These are phyloP conservation scores for Themeda triandra DNA, from an alignment of 176 grass and related monocot species.

Conservation along the genomic window DNA sequence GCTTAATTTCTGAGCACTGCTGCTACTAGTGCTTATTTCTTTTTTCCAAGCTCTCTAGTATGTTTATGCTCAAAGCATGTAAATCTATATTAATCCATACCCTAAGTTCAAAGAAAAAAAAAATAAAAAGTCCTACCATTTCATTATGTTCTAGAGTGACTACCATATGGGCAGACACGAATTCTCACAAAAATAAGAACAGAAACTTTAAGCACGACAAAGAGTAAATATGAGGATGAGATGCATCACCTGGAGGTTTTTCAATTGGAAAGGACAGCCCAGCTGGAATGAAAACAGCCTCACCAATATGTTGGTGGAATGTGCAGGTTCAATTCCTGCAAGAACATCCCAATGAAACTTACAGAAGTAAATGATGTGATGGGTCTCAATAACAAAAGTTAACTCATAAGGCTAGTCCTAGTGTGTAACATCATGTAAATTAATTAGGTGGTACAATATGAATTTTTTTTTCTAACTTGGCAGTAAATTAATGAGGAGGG, in stretches of 20 bases:
- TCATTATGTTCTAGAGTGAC: neutral
- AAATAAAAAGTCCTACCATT: neutral
- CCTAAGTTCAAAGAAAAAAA: neutral
- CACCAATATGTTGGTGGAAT: conserved; percentile 78
- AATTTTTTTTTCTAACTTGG: neutral
- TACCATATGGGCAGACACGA: too few species aligned
- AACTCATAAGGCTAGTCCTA: neutral
- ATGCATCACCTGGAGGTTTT: conserved; percentile 71
- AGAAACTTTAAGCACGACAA: neutral
- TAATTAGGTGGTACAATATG: neutral
- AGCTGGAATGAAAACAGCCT: conserved; percentile 90
- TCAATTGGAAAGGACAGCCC: conserved; percentile 98
- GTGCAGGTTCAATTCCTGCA: conserved; percentile 75
- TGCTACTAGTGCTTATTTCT: neutral
- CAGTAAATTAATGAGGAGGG: neutral
- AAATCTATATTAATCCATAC: neutral
- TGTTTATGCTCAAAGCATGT: neutral
- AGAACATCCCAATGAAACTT: conserved; percentile 20
- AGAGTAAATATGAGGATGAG: neutral
- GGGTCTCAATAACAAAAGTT: neutral
- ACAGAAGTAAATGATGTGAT: neutral
- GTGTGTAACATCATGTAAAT: neutral
- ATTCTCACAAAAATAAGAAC: too few species aligned
- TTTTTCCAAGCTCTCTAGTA: neutral
- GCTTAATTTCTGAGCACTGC: neutral